Base-by-base conservation (phyloP, 2,329 filamentous ascomycete species). In the Basipetospora chlamydospora region DNA sequence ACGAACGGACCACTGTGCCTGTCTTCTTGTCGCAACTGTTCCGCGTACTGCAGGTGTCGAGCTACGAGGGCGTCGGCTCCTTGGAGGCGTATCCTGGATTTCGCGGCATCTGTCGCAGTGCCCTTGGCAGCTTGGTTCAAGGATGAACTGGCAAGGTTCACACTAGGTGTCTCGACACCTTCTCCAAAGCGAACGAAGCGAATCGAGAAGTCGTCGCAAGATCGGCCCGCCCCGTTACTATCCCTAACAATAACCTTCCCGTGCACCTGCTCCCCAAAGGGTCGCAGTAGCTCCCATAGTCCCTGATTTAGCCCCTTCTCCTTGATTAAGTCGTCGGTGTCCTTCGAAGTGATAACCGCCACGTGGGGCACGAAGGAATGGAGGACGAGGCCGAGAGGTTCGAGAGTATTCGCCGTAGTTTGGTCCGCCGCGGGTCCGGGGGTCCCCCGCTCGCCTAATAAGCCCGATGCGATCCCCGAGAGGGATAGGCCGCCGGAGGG, bases 171-270 rank as follows among this genome's bases (percentile, higher is more conserved):
- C 46, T 73, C 68, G 12, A 75, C 51, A 16, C 67, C 63, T 44
- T 70, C 64, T 2, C 75, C 76, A 38, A 92, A 72, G 40, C 74
- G 71, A 5, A 80, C 76, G 54, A 98, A 95, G 38, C 85, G 79
- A 40, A 98, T 70, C 1, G 84, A 80, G 56, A 86, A 98, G 54
- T 96, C 86, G 38, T 95, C 88, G 62, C 81, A 88, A 26, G 74
- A 72, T 50, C 76, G 76, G 52, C 85, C 87, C 29, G 79, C 73
- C 7, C 90, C 88, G 46, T 83, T 77, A 51, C 87, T 95, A 57
- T 98, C 90, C 47, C 90, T 68, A 38, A 96, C 79, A 3, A 82
- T 82, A 35, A 98, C 80, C 50, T 90, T 93, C 21, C 90, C 90
- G 34, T 80, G 73, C 1, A 96, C 70, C 12, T 69, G 73, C 58